Conservation (phyloP, 129 eudicot genomes). For the sunflower (Helianthus annuus) region DNA sequence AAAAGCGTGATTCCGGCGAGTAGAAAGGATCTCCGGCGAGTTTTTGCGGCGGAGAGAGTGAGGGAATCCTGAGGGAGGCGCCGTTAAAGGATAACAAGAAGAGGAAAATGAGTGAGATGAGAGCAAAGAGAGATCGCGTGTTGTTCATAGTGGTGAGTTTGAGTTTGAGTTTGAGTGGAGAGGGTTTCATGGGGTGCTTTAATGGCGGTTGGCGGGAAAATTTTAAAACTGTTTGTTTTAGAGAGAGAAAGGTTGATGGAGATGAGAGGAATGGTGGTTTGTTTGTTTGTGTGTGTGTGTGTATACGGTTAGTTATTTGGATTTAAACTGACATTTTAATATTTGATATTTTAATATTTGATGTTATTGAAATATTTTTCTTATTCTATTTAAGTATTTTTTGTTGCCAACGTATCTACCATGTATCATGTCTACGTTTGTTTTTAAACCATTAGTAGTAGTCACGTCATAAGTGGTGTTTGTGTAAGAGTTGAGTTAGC, state of each 20-base stretch:
- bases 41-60: slow-evolving; percentile 15
- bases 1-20: slow-evolving; percentile 29
- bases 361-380: too few species aligned
- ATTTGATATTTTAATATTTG: too few species aligned
- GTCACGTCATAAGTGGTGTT: too few species aligned
- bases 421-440: too few species aligned
- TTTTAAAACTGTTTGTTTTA: slow-evolving; percentile 1
- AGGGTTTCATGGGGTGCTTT: neutral
- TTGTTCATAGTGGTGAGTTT: slow-evolving; percentile 18
- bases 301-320: too few species aligned
- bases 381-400: too few species aligned
- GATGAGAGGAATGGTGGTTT: neutral
- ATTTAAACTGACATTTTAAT: too few species aligned
- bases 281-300: too few species aligned
- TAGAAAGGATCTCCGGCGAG: neutral
- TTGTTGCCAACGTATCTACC: too few species aligned
- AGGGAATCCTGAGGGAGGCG: slow-evolving; percentile 43
- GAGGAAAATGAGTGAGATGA: slow-evolving; percentile 41
- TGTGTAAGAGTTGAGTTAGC: too few species aligned
- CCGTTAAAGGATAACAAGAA: slow-evolving; percentile 51
- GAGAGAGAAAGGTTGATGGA: slow-evolving; percentile 16
- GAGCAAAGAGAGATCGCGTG: slow-evolving; percentile 44
- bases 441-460: too few species aligned
- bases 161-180: slow-evolving; percentile 5
- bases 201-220: slow-evolving; percentile 24